Evolutionary conservation across 2,329 filamentous ascomycete species (phyloP).

Genomic region (Fusarium begoniae): DNA sequence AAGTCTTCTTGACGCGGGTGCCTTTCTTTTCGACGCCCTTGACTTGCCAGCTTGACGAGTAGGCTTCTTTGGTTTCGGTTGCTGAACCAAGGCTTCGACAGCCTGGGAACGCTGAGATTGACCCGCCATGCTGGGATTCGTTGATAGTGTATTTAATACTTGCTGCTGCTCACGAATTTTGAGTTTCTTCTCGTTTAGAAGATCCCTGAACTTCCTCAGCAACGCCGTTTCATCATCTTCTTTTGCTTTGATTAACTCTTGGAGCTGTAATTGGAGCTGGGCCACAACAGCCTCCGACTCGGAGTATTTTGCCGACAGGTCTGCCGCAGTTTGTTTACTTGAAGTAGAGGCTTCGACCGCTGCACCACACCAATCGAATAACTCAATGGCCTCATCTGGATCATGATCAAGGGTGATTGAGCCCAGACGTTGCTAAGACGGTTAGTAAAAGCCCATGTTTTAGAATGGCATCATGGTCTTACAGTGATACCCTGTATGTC

Average conservation of each 20-base stretch:
- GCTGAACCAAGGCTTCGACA: conserved; percentile 9
- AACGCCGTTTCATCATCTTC: conserved; percentile 72
- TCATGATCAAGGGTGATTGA: conserved; percentile 65
- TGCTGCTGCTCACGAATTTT: conserved; percentile 80
- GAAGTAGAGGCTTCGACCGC: conserved; percentile 60
- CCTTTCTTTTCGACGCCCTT: conserved; percentile 62
- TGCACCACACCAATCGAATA: conserved; percentile 75
- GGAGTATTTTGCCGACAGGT: conserved; percentile 52
- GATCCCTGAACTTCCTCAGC: conserved; percentile 73
- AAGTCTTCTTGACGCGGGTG: conserved; percentile 47
- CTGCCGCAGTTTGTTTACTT: conserved; percentile 55
- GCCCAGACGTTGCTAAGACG: conserved; percentile 72
- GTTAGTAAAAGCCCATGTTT: conserved; percentile 36
- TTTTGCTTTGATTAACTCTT: conserved; percentile 73
- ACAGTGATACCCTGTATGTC: conserved; percentile 75
- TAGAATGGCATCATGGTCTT: conserved; percentile 41
- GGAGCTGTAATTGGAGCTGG: conserved; percentile 69
- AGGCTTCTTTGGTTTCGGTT: conserved; percentile 37
- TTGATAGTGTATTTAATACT: conserved; percentile 60
- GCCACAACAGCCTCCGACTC: conserved; percentile 65
- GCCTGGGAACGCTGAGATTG: conserved; percentile 42
- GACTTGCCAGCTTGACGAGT: conserved; percentile 47
- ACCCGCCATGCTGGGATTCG: conserved; percentile 47
- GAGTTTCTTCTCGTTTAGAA: conserved; percentile 82
- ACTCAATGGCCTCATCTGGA: conserved; percentile 66